Base-by-base conservation (phyloP, 1,284 basidiomycete species). In the Pseudozyma flocculosa region DNA sequence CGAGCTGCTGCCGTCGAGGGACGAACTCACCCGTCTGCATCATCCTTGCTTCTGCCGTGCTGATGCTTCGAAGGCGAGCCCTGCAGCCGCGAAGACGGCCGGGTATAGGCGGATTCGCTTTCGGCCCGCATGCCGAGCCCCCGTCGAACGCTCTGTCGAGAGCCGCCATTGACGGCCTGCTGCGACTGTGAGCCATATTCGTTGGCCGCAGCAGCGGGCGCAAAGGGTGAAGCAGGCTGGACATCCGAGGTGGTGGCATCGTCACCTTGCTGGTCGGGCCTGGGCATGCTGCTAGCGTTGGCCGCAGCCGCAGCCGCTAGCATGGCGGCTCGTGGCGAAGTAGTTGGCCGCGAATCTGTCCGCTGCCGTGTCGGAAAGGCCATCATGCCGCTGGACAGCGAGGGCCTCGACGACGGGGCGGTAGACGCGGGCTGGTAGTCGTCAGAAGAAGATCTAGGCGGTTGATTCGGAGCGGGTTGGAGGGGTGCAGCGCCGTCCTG, bases 291-390 rank as follows among this genome's bases (percentile, higher is more conserved):
- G 50, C 44, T 7, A 55, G 61, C 40, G n/a, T 48, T 55, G 2
- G 61, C 51, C 17, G 61, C 52, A 10, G 49, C 48, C 0, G 60
- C 54, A 21, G 58, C 51, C 21, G 55, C 52, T 10, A 55, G 54
- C 5, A 55, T 58, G 7, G 55, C 50, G 30, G 22, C 45, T 40
- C 43, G 50, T 24, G 61, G 61, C 14, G 61, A 58, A 24, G 58
- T 50, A 34, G 55, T 45, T 9, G 61, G 61, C 19, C 61, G 61
- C 17, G 61, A 58, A 41, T 63, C 61, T 41, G 55, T 63, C 14
- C 55, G 36, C 42, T 63, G 61, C 36, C 61, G 54, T 3, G 39
- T 14, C 22, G 46, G 46, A 29, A 29, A 29, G 5, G 26, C 26
- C 26, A 29, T 29, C 26, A 29, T 29, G 26, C 26, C 26, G 26